phyloP scores from a whole-genome alignment of 2,329 filamentous ascomycete genomes.

The Huntiella omanensis region DNA sequence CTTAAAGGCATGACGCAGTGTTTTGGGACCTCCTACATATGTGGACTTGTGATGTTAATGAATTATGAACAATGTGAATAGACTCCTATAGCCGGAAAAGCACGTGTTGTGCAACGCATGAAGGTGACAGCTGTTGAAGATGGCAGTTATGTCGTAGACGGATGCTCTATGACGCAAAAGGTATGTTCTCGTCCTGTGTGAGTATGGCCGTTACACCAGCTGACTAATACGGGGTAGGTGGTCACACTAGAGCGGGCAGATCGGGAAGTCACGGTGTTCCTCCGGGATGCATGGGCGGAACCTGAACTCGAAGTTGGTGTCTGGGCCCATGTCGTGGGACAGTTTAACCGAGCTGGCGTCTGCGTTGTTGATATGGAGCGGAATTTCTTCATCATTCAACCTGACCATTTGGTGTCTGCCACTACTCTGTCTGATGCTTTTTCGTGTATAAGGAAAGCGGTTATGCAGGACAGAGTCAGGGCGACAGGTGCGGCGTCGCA shows the following conservation, averaged over 20 bases:
- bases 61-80: slow-evolving; percentile 8
- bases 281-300: slow-evolving; percentile 75
- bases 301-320: slow-evolving; percentile 56
- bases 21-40: not conserved
- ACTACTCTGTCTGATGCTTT: slow-evolving; percentile 96
- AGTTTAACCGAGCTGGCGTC: slow-evolving; percentile 46
- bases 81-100: slow-evolving; percentile 4
- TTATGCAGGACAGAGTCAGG: slow-evolving; percentile 88
- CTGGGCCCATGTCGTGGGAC: slow-evolving; percentile 72
- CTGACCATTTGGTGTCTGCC: slow-evolving; percentile 85
- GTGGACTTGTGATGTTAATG: slow-evolving; percentile 9
- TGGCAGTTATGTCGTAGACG: not conserved
- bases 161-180: slow-evolving; percentile 5
- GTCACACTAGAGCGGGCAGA: slow-evolving; percentile 69
- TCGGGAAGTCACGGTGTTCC: slow-evolving; percentile 45
- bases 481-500: slow-evolving; percentile 64
- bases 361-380: slow-evolving; percentile 68
- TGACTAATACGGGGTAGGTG: slow-evolving; percentile 32
- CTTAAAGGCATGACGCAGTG: too few species aligned
- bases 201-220: not conserved
- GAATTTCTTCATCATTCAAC: slow-evolving; percentile 79
- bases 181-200: not conserved
- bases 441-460: slow-evolving; percentile 72
- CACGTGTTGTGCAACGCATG: slow-evolving; percentile 9
- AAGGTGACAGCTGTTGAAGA: slow-evolving; percentile 7